Conservation (phyloP, 805 yeast species). For the Wickerhamiella siamensis region DNA sequence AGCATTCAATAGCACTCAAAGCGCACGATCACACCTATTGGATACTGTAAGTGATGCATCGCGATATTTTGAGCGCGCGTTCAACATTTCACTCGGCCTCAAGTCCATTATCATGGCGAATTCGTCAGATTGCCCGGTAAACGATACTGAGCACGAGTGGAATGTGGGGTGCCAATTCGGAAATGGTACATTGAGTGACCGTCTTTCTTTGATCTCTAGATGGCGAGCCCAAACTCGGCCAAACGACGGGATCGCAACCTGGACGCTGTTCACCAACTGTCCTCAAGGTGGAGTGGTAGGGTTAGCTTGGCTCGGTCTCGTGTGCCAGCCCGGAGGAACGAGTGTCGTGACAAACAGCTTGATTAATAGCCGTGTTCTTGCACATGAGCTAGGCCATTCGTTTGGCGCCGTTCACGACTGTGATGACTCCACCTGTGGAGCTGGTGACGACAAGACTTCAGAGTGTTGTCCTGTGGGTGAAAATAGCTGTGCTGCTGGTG, state of each 20-base stretch:
- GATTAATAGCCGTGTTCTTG: conserved; percentile 26
- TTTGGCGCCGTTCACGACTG: conserved; percentile 32
- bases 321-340: conserved; percentile 23
- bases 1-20: conserved; percentile 18
- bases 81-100: conserved; percentile 27
- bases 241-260: conserved; percentile 24
- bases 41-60: conserved; percentile 25
- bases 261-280: conserved; percentile 26
- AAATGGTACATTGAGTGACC: conserved; percentile 14
- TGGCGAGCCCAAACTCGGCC: conserved; percentile 21
- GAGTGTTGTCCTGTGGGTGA: conserved; percentile 26
- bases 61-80: conserved; percentile 23
- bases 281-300: conserved; percentile 25
- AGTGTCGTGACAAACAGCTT: conserved; percentile 24
- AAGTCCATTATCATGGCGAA: conserved; percentile 20
- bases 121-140: conserved; percentile 17
- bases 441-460: conserved; percentile 16
- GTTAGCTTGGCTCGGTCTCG: conserved; percentile 26
- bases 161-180: conserved; percentile 17
- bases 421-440: conserved; percentile 23
- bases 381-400: conserved; percentile 29
- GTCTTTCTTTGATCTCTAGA: conserved; percentile 20
- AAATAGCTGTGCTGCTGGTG: conserved; percentile 23
- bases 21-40: conserved; percentile 22
- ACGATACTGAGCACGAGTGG: conserved; percentile 17